Evolutionary conservation across 208 protist genomes (phyloP), one percentile per base, ranked within the genome.

Genomic region (Naegleria fowleri): DNA sequence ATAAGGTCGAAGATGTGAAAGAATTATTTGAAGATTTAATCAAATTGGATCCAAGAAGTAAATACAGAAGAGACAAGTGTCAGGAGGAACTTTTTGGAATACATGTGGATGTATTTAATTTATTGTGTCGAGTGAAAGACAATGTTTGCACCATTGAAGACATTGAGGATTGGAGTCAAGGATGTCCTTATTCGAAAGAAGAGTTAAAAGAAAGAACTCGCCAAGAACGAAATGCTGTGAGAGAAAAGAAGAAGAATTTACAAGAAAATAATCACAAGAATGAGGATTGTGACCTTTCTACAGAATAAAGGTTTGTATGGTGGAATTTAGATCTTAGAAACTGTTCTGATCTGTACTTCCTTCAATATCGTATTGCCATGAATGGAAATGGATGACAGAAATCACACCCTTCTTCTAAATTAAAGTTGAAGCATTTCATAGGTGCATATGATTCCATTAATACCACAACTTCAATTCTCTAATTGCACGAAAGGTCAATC

Each of bases 81-180:
- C 16, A 51, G 5, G 22, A 40, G 3, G 83, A 87, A 87, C 39
- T 87, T 7, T 87, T 87, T 41, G 83, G 83, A 29, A 52, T 87
- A 5, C 22, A 38, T 16, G 36, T 87, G 11, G 83, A 87, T 51
- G 41, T 87, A 16, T 52, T 87, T 16, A 87, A 87, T 51, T 16
- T 87, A 16, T 51, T 41, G 15, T 40, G 33, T 51, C 19, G 22
- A 38, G 33, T 87, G 15, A 38, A 51, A 36, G 83, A 51, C 9
- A 38, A 87, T 40, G 22, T 40, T 1, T 22, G 29, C 43, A 41
- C 41, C 7, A 15, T 87, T 87, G 39, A 40, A 40, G 83, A 87
- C 0, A 38, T 87, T 51, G 83, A 87, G 29, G 83, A 87, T 87
- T 87, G 83, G 83, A 87, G 83, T 51, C 11, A 51, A 36, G 83